Evolutionary conservation across 352 stramenopile genomes (phyloP).

Genomic region (Detonula confervacea): DNA sequence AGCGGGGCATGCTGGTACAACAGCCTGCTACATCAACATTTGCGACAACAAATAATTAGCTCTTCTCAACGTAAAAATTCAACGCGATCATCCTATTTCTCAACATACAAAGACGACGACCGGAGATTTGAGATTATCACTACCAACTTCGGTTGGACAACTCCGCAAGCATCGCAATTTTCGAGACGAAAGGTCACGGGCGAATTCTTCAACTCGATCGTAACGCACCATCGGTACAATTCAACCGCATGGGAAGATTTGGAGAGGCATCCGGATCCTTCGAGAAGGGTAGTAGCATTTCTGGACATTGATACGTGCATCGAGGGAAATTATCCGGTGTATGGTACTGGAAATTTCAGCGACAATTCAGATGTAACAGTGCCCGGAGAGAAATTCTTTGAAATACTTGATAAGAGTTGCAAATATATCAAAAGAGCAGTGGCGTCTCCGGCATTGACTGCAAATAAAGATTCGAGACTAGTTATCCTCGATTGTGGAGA

Average conservation of each 20-base stretch:
- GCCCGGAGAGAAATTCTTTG: neutral
- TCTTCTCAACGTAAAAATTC: neutral
- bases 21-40: neutral
- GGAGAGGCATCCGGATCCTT: constrained; percentile 3
- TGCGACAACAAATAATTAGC: neutral
- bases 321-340: constrained; percentile 11
- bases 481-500: constrained; percentile 5
- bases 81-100: neutral
- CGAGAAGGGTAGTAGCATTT: neutral
- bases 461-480: constrained; percentile 3
- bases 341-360: neutral
- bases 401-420: neutral
- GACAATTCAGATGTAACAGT: neutral
- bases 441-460: constrained; percentile 1
- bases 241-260: constrained; percentile 10
- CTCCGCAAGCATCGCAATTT: neutral
- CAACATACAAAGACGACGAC: neutral
- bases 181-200: neutral
- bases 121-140: constrained; percentile 13
- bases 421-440: constrained; percentile 8
- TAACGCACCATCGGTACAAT: constrained; percentile 9
- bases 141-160: constrained; percentile 22
- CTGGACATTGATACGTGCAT: constrained; percentile 28
- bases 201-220: constrained; percentile 11
- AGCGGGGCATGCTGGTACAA: neutral